Percentiles rank a stretch among this genome's conserved stretches.
Conservation (phyloP, 306 rosid species). For the Gastrolobium villosum region DNA sequence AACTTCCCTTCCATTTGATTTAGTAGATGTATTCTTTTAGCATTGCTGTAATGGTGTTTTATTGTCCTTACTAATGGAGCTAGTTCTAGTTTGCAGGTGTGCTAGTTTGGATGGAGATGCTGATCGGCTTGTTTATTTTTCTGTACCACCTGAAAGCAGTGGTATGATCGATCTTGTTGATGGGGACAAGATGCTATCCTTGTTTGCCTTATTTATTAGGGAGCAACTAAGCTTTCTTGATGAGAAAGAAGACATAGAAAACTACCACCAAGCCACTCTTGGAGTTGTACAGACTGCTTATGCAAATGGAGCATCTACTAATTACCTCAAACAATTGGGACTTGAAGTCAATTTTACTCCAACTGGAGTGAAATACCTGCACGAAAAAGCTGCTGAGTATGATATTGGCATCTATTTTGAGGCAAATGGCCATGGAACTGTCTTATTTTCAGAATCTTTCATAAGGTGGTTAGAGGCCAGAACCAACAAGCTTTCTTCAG, state of each 20-base stretch:
- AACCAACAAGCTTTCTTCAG: conserved; percentile 58
- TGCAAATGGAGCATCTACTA: conserved; percentile 95
- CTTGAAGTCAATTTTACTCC: conserved; percentile 85
- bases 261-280: conserved; percentile 59
- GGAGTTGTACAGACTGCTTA: conserved; percentile 95
- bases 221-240: conserved; percentile 78
- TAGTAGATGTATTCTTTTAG: conserved; percentile 1
- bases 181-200: conserved; percentile 91
- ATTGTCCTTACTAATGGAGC: conserved; percentile 38
- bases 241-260: conserved; percentile 49
- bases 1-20: conserved; percentile 40
- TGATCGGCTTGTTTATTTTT: conserved; percentile 90
- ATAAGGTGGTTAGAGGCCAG: conserved; percentile 63
- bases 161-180: conserved; percentile 75
- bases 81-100: conserved; percentile 86
- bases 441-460: conserved; percentile 82
- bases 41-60: conserved; percentile 20
- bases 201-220: conserved; percentile 81
- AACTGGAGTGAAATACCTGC: conserved; percentile 92
- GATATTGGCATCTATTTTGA: conserved; percentile 96
- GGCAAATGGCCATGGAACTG: conserved; percentile 98
- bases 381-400: conserved; percentile 82
- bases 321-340: conserved; percentile 76
- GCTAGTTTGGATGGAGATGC: conserved; percentile 99
- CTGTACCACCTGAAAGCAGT: conserved; percentile 63